phyloP scores from a whole-genome alignment of 2,329 filamentous ascomycete species.

The Fusarium floridanum region DNA sequence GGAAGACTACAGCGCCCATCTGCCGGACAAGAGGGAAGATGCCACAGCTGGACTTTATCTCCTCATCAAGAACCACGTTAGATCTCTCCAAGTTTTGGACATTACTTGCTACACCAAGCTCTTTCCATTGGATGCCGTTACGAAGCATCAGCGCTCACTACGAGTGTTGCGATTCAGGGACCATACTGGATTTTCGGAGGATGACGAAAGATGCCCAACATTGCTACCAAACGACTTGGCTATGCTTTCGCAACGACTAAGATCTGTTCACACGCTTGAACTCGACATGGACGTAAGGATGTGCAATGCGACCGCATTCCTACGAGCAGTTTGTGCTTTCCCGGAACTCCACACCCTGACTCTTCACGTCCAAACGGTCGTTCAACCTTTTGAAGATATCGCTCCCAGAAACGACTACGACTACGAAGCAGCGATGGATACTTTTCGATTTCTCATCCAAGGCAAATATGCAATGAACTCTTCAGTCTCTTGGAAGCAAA shows the following conservation, averaged over 20 bases:
- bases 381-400: constrained; percentile 50
- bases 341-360: constrained; percentile 55
- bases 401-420: constrained; percentile 52
- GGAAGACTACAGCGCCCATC: constrained; percentile 61
- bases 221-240: constrained; percentile 51
- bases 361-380: constrained; percentile 60
- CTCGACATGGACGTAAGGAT: constrained; percentile 60
- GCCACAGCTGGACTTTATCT: constrained; percentile 55
- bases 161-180: constrained; percentile 58
- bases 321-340: constrained; percentile 56
- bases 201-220: constrained; percentile 58
- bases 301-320: constrained; percentile 53
- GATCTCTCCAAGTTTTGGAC: constrained; percentile 53
- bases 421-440: constrained; percentile 52
- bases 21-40: constrained; percentile 53
- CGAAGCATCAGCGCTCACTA: constrained; percentile 55
- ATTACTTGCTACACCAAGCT: constrained; percentile 57
- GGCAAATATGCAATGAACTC: constrained; percentile 41
- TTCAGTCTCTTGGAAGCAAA: constrained; percentile 51
- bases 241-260: constrained; percentile 50
- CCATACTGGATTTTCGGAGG: constrained; percentile 60
- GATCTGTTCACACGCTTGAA: constrained; percentile 56
- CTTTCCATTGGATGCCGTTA: constrained; percentile 57
- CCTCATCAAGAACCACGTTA: constrained; percentile 55
- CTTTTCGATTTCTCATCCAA: constrained; percentile 50